These are phyloP conservation scores for Serendipita sp. DNA, from an alignment of 768 basidiomycete species.

Conservation along the genomic window DNA sequence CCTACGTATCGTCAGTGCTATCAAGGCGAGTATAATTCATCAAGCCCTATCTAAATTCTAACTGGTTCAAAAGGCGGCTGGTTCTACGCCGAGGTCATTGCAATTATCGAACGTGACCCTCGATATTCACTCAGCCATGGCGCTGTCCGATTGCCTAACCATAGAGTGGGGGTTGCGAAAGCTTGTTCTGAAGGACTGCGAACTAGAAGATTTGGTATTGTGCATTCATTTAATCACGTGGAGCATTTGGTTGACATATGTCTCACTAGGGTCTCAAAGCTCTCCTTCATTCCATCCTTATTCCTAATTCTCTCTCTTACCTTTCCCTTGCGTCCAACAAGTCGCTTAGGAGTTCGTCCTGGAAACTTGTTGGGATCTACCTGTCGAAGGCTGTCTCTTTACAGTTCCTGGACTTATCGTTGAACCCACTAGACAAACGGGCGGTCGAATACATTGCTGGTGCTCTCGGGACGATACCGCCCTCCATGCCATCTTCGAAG, in stretches of 20 bases:
- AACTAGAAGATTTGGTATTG: constrained; percentile 66
- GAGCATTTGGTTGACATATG: neutral
- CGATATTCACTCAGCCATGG: constrained; percentile 47
- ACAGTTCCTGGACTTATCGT: constrained; percentile 81
- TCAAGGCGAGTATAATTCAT: neutral
- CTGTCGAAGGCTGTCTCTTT: constrained; percentile 59
- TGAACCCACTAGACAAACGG: constrained; percentile 70
- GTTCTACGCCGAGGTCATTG: constrained; percentile 46
- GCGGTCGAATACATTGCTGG: constrained; percentile 66
- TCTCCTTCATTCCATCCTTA: constrained; percentile 76
- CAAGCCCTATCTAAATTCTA: neutral
- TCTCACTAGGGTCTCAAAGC: constrained; percentile 57
- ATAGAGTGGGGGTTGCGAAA: constrained; percentile 89
- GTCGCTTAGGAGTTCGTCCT: constrained; percentile 58
- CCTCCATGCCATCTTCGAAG: constrained; percentile 5
- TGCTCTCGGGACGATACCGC: constrained; percentile 31
- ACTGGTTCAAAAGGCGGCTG: constrained; percentile 30
- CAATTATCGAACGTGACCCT: constrained; percentile 72
- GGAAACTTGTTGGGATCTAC: constrained; percentile 66
- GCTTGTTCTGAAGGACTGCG: constrained; percentile 70
- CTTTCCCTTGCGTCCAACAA: constrained; percentile 78
- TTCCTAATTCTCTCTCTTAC: constrained; percentile 62
- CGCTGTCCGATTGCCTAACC: constrained; percentile 78
- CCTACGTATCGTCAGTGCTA: neutral
- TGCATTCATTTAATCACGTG: neutral